Evolutionary conservation across 169 alveolate genomes (phyloP), one percentile per base, ranked within the genome.

Genomic region (Babesia bovis): DNA sequence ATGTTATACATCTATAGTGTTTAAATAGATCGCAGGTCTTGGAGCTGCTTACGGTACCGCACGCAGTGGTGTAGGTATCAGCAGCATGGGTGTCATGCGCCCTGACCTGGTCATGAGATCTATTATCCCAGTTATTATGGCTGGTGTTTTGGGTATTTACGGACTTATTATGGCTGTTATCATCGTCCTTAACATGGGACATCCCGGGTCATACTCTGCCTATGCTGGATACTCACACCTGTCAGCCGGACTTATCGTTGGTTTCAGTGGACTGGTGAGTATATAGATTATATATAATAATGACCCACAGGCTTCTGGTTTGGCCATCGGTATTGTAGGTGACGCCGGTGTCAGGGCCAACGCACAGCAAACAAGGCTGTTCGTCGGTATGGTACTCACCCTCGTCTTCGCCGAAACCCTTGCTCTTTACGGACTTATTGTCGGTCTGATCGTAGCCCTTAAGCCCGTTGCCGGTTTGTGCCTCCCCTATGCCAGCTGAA

Each of bases 41-140:
- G 99, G 99, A 45, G 99, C 99, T 19, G 99, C 99, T 66, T 98
- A 96, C 89, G 99, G 96, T 33, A 96, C 99, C 35, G 99, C 99
- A 23, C 96, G 96, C 89, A 90, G 97, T 55, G 99, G 99, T 44
- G 99, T 97, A 26, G 99, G 99, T 36, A 97, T 98, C 67, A 90
- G 98, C 52, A 93, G 98, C 79, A 97, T 98, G 98, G 99, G 99
- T 52, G 99, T 98, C 44, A 93, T 97, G 97, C 95, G 99, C 65
- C 99, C 99, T 15, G 99, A 98, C 66, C 88, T 97, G 81, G 96
- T 98, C 71, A 96, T 97, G 99, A 96, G 96, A 82, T 96, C 99
- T 50, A 96, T 98, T 82, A 94, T 98, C 45, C 99, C 99, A 36
- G 99, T 97, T 53, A 97, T 98, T 90, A 96, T 98, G 99, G 99